A percentile compares a stretch with the other conserved stretches of the same genome.
Conservation (phyloP, 2,329 filamentous ascomycete genomes). For the Fusarium liriodendri region DNA sequence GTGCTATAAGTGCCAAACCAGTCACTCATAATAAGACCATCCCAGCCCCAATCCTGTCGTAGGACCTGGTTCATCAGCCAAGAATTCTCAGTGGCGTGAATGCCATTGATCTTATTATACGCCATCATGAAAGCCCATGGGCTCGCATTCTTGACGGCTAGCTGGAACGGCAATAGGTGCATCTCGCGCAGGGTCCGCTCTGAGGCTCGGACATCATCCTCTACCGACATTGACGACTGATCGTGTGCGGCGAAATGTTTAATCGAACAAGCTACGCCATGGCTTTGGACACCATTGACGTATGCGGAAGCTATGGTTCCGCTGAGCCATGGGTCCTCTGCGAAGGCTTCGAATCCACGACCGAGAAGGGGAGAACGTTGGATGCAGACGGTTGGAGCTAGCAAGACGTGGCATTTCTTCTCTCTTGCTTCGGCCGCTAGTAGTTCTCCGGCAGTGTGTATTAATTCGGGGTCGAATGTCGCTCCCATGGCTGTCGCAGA, state of each 20-base stretch:
- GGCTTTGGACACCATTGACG: slow-evolving; percentile 51
- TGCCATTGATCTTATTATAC: slow-evolving; percentile 53
- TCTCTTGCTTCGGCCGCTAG: slow-evolving; percentile 61
- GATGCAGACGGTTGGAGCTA: slow-evolving; percentile 48
- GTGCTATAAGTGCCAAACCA: slow-evolving; percentile 48
- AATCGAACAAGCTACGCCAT: slow-evolving; percentile 51
- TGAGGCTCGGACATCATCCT: slow-evolving; percentile 19
- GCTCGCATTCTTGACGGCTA: slow-evolving; percentile 48
- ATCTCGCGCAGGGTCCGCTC: slow-evolving; percentile 29
- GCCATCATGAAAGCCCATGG: slow-evolving; percentile 49
- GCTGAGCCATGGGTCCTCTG: slow-evolving; percentile 54
- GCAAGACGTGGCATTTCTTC: slow-evolving; percentile 76
- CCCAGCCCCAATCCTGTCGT: slow-evolving; percentile 38
- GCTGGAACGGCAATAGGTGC: slow-evolving; percentile 51
- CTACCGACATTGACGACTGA: slow-evolving; percentile 33
- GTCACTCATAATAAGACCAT: slow-evolving; percentile 45
- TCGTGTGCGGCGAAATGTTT: slow-evolving; percentile 57
- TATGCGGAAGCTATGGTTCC: slow-evolving; percentile 46
- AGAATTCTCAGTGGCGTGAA: slow-evolving; percentile 36
- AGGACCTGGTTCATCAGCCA: slow-evolving; percentile 43
- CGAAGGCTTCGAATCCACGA: slow-evolving; percentile 54
- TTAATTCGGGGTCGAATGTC: slow-evolving; percentile 69
- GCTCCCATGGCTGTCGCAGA: slow-evolving; percentile 60
- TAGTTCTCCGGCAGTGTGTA: slow-evolving; percentile 64
- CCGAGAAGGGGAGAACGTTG: slow-evolving; percentile 54